phyloP scores from a whole-genome alignment of 2,329 filamentous ascomycete species.

The Saccharata proteae region DNA sequence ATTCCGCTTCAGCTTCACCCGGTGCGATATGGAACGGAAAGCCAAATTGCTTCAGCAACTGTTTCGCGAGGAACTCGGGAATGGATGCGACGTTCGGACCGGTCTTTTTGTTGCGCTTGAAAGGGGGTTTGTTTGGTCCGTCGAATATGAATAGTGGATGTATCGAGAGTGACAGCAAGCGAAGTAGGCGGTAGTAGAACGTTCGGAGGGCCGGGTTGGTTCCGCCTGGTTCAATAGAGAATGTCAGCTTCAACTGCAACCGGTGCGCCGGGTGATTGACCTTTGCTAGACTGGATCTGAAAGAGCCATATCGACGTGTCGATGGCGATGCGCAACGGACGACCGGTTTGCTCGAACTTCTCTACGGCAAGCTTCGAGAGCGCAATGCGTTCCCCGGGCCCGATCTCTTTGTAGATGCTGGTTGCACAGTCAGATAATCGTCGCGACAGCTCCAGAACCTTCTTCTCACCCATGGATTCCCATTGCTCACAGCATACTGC shows the following conservation, averaged over 20 bases:
- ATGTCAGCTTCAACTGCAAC: background rate
- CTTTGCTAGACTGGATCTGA: slow-evolving; percentile 73
- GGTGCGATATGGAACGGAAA: slow-evolving; percentile 78
- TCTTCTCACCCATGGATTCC: slow-evolving; percentile 26
- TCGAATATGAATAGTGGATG: slow-evolving; percentile 87
- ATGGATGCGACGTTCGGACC: slow-evolving; percentile 52
- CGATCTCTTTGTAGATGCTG: slow-evolving; percentile 86
- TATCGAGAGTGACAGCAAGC: slow-evolving; percentile 63
- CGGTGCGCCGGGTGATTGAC: slow-evolving; percentile 31
- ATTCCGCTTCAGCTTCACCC: slow-evolving; percentile 93
- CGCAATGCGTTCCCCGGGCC: slow-evolving; percentile 64
- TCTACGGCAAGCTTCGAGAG: slow-evolving; percentile 72
- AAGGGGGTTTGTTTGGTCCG: slow-evolving; percentile 68
- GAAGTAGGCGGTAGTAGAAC: slow-evolving; percentile 80
- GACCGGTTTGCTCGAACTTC: slow-evolving; percentile 55
- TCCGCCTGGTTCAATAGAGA: too few species aligned
- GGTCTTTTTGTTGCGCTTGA: slow-evolving; percentile 76
- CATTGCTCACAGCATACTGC: slow-evolving; percentile 18
- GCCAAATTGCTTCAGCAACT: slow-evolving; percentile 71
- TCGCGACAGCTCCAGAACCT: background rate
- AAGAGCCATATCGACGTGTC: slow-evolving; percentile 98
- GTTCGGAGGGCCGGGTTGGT: slow-evolving; percentile 83
- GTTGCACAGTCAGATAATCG: slow-evolving; percentile 13
- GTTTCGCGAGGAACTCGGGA: slow-evolving; percentile 66
- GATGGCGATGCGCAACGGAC: slow-evolving; percentile 75